Evolutionary conservation across 2,329 filamentous ascomycete species (phyloP).

Genomic region (Alternaria dauci): DNA sequence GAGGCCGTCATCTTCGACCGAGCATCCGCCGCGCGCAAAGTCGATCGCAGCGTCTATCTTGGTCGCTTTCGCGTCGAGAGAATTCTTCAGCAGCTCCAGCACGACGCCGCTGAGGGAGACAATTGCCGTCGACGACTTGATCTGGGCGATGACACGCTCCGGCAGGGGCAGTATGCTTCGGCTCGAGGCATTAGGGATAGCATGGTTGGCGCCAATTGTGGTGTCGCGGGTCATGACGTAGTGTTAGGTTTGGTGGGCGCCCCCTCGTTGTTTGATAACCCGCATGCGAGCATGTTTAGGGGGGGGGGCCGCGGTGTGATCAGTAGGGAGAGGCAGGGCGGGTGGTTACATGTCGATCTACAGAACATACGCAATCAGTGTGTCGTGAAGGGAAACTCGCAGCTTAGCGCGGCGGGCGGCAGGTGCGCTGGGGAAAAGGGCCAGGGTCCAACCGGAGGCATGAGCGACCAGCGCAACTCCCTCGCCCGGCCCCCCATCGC

Average conservation of each 20-base stretch:
- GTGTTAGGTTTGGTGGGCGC: conserved; percentile 6
- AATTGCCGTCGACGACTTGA: conserved; percentile 85
- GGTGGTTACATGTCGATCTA: conserved; percentile 16
- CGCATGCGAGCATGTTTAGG: conserved; percentile 18
- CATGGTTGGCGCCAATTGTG: conserved; percentile 2
- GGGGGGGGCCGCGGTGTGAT: background rate
- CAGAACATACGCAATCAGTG: conserved; percentile 12
- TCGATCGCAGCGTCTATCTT: conserved; percentile 77
- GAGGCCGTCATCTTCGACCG: conserved; percentile 82
- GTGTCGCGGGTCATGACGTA: conserved; percentile 25
- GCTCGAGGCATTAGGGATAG: background rate
- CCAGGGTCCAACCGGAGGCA: conserved; percentile 29
- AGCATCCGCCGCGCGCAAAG: conserved; percentile 77
- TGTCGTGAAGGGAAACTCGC: conserved; percentile 8
- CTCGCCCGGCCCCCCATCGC: conserved; percentile 3
- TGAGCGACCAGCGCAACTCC: background rate
- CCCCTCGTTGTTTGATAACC: conserved; percentile 8
- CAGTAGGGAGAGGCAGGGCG: conserved; percentile 10
- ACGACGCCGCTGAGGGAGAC: conserved; percentile 76
- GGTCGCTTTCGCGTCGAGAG: conserved; percentile 78
- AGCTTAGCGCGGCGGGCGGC: conserved; percentile 12
- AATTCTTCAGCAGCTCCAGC: conserved; percentile 79
- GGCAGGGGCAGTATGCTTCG: conserved; percentile 71
- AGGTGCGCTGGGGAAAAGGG: conserved; percentile 24
- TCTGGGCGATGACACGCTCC: conserved; percentile 74